Evolutionary conservation across 1,284 basidiomycete species (phyloP).

Genomic region (Heterobasidion irregulare): DNA sequence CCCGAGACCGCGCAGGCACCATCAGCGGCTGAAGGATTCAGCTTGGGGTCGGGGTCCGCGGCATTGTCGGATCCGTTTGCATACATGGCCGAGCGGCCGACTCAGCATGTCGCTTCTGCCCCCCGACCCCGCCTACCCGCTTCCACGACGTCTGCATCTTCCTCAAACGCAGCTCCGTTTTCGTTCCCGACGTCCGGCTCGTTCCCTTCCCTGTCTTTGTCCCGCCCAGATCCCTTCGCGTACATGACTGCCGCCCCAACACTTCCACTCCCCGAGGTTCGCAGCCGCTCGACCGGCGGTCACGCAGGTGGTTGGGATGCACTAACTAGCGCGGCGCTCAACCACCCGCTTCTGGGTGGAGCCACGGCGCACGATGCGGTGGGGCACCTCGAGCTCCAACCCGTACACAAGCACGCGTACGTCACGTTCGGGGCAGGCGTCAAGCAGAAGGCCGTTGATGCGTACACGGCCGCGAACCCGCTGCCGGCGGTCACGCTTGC

Average conservation of each 20-base stretch:
- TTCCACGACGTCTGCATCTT: not conserved
- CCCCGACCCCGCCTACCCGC: too few species aligned
- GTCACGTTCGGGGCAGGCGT: conserved; percentile 81
- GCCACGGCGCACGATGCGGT: conserved; percentile 1
- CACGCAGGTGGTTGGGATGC: not conserved
- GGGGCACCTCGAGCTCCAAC: conserved; percentile 15
- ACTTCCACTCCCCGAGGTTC: not conserved
- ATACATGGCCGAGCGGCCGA: not conserved
- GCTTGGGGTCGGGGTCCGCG: too few species aligned
- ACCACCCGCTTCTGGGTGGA: not conserved
- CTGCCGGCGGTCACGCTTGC: conserved; percentile 47
- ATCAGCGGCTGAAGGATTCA: not conserved
- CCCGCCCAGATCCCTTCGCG: conserved; percentile 9
- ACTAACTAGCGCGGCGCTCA: not conserved
- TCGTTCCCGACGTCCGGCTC: not conserved
- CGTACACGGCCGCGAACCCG: conserved; percentile 64
- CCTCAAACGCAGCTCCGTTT: not conserved
- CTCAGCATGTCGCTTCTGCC: too few species aligned
- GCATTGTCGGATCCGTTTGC: not conserved
- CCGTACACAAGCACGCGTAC: conserved; percentile 61
- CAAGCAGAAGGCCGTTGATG: conserved; percentile 75
- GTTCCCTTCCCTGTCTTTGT: not conserved
- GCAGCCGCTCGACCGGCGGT: not conserved
- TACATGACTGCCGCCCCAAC: conserved; percentile 4
- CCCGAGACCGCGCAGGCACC: not conserved